Base-by-base conservation (phyloP, 345 rosid genomes). In the Lenwebbia sp. region DNA sequence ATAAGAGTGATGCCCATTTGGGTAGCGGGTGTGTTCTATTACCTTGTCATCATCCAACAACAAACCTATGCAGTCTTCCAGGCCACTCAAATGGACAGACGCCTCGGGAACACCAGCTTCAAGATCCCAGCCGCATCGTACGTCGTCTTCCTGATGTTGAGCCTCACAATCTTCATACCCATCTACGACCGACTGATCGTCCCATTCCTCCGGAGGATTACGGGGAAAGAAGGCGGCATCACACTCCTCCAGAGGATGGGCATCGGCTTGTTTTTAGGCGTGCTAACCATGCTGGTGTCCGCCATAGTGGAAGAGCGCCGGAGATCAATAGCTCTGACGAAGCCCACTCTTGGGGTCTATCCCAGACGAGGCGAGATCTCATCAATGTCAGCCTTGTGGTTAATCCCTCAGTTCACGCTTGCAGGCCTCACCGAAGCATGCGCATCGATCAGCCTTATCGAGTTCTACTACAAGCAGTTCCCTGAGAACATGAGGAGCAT, bases 401-500 rank as follows among this genome's bases (percentile, higher is more conserved):
- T 93, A 84, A 49, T 91, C 10, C 93, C 92, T 47, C 95, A 93
- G 88, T 84, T 93, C 49, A 65, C 81, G 6, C 49, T 91, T 12
- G 88, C 92, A 5, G 95, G 95, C 84, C 56, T 93, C 9, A 87
- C 92, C 0, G 93, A 93, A 54, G 93, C 92, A 25, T 91, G 90
- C 15, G 82, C 89, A 26, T 30, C 90, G 2, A 65, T 93, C 7
- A 90, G 92, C 60, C 91, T 86, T 41, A 13, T 88, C 2, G 95
- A 93, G 49, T 91, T 93, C 76, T 93, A 89, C 85, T 93, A 91
- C 88, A 93, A 90, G 91, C 95, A 92, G 83, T 91, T 93, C 85
- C 95, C 93, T 2, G 95, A 93, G 88, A 91, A 93, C 88, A 93
- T 93, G 95, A 92, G 91, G 86, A 93, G 93, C 90, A 88, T 93